These are phyloP conservation scores for Diutina rugosa DNA, from an alignment of 1,139 yeast genomes.

Conservation along the genomic window DNA sequence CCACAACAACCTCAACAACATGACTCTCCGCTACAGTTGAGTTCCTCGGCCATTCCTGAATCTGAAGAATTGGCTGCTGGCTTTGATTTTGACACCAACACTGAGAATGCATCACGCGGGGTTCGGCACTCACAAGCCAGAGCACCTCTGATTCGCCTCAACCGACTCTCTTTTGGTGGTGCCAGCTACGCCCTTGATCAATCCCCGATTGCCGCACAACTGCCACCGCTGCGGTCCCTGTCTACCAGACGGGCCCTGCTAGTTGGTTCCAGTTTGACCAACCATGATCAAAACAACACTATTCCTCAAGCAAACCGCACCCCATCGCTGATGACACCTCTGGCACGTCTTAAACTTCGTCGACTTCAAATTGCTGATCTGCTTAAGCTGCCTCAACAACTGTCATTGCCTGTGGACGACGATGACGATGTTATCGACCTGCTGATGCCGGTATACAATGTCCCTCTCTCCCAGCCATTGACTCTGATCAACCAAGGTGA, in stretches of 20 bases:
- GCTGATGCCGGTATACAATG: not conserved
- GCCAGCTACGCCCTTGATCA: not conserved
- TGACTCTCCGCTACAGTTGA: not conserved
- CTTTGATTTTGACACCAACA: not conserved
- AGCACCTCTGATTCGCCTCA: not conserved
- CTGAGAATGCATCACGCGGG: not conserved
- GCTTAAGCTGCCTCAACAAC: not conserved
- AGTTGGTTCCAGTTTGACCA: not conserved
- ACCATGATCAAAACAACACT: not conserved
- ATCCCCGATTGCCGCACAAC: not conserved
- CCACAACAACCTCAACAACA: not conserved
- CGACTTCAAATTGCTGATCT: not conserved
- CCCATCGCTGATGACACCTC: not conserved
- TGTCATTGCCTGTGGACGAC: not conserved
- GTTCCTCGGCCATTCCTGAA: not conserved
- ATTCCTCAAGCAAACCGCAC: not conserved
- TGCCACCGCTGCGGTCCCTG: not conserved
- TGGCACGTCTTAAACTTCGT: constrained; percentile 1
- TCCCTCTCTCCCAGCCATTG: constrained; percentile 1
- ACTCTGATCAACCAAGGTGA: not conserved
- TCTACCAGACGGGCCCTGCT: not conserved
- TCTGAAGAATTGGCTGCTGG: not conserved
- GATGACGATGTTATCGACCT: not conserved
- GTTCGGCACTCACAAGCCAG: not conserved
- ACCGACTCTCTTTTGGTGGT: not conserved